Evolutionary conservation across 768 basidiomycete genomes (phyloP).

Genomic region (Pleurotus citrinopileatus): DNA sequence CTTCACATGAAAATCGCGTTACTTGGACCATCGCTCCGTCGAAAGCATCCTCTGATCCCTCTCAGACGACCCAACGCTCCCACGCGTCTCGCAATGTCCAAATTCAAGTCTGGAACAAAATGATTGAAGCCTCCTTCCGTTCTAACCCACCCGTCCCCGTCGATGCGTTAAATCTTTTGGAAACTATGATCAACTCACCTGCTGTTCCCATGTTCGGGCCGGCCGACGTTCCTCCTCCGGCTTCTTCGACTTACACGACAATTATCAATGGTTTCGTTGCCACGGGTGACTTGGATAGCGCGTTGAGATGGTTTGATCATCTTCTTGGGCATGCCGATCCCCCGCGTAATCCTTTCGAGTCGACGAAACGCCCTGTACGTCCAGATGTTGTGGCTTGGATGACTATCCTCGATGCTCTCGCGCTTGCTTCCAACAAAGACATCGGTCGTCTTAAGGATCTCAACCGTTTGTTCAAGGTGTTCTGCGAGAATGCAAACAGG

Average conservation of each 20-base stretch:
- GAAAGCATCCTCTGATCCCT: slow-evolving; percentile 13
- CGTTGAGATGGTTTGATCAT: slow-evolving; percentile 69
- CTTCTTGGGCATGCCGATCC: slow-evolving; percentile 43
- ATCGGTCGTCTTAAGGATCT: slow-evolving; percentile 47
- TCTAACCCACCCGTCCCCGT: slow-evolving; percentile 47
- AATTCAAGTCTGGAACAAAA: slow-evolving; percentile 65
- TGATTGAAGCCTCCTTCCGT: slow-evolving; percentile 74
- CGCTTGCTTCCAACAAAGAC: slow-evolving; percentile 24
- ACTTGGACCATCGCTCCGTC: slow-evolving; percentile 19
- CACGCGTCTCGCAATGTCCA: slow-evolving; percentile 28
- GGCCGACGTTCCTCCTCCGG: slow-evolving; percentile 51
- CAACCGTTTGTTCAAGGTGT: slow-evolving; percentile 48
- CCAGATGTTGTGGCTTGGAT: slow-evolving; percentile 58
- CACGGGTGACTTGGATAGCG: slow-evolving; percentile 57
- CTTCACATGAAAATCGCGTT: slow-evolving; percentile 37
- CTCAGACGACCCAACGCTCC: neutral
- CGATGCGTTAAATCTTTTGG: slow-evolving; percentile 62
- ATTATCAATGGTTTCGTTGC: slow-evolving; percentile 67
- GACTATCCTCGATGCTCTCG: slow-evolving; percentile 57
- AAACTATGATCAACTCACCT: slow-evolving; percentile 62
- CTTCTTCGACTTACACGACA: slow-evolving; percentile 58
- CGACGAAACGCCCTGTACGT: slow-evolving; percentile 39
- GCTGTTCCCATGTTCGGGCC: slow-evolving; percentile 31
- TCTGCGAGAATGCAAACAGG: slow-evolving; percentile 30
- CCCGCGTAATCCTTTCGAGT: slow-evolving; percentile 34